Percentiles rank a stretch among this genome's conserved stretches.
phyloP scores from a whole-genome alignment of 306 rosid genomes.

The Begonia masoniana region DNA sequence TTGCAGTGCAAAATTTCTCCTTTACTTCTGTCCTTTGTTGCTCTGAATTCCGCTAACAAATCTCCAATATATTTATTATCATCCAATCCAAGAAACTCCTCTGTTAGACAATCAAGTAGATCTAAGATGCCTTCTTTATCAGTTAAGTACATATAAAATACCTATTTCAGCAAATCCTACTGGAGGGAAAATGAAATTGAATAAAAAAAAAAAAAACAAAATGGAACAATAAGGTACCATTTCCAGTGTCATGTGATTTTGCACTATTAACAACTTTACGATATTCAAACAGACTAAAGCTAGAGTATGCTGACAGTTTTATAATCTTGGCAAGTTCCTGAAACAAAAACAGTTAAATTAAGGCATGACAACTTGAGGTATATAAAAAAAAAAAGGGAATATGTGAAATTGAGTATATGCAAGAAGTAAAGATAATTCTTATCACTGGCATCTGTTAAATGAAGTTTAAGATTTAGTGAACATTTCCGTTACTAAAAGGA shows the following conservation, averaged over 20 bases:
- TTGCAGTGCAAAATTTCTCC: conserved; percentile 93
- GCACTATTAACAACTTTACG: conserved; percentile 64
- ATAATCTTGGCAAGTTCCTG: conserved; percentile 94
- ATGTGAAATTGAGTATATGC: no score
- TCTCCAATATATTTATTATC: conserved; percentile 89
- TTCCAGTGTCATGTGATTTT: conserved; percentile 69
- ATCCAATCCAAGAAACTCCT: conserved; percentile 79
- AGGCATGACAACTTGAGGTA: no score
- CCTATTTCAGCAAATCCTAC: background rate
- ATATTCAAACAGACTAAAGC: conserved; percentile 79
- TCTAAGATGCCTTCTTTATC: conserved; percentile 14
- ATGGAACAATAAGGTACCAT: conserved; percentile 27
- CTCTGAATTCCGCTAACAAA: conserved; percentile 72
- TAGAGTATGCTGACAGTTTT: conserved; percentile 61
- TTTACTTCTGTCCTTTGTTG: conserved; percentile 79
- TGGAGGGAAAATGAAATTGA: no score
- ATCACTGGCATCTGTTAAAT: no score
- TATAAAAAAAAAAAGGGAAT: no score
- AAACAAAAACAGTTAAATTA: conserved; percentile 5
- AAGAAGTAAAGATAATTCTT: no score
- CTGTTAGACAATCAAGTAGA: conserved; percentile 35
- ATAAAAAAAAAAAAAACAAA: background rate
- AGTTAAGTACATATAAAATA: background rate
- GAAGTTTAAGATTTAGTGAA: no score
- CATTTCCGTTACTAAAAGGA: no score